These are phyloP conservation scores for Candida golubevii DNA, from an alignment of 805 yeast genomes.

Conservation along the genomic window DNA sequence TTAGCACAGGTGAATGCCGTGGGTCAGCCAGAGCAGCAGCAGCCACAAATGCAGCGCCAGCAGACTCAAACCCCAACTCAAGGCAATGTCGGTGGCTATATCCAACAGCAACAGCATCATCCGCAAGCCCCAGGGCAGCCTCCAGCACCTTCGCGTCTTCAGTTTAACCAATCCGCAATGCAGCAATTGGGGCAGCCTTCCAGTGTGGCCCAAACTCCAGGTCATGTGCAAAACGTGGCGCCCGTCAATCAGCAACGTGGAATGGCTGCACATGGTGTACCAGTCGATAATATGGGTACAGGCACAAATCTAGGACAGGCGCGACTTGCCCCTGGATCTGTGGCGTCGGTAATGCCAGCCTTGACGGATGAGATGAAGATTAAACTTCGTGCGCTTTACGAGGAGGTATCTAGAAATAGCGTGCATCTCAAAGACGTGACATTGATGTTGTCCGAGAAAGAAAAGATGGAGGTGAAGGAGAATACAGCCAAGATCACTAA, in stretches of 20 bases:
- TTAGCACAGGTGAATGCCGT: not conserved
- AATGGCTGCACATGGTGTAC: conserved; percentile 1
- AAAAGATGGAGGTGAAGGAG: conserved; percentile 57
- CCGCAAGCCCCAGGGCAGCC: conserved; percentile 9
- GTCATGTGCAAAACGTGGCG: not conserved
- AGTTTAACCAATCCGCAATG: conserved; percentile 11
- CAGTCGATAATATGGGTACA: not conserved
- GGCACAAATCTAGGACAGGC: not conserved
- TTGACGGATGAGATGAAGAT: conserved; percentile 59
- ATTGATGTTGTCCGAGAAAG: conserved; percentile 53
- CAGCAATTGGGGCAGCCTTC: conserved; percentile 9
- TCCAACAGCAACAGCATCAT: conserved; percentile 6
- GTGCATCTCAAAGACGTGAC: conserved; percentile 66
- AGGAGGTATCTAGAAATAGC: conserved; percentile 65
- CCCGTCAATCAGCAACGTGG: conserved; percentile 3
- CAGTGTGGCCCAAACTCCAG: not conserved
- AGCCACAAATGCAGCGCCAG: conserved; percentile 11
- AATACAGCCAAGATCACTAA: conserved; percentile 52
- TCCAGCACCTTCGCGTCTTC: conserved; percentile 5
- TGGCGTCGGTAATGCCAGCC: conserved; percentile 25
- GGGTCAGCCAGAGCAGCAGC: conserved; percentile 7
- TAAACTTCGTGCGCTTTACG: conserved; percentile 57
- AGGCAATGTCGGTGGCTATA: conserved; percentile 4
- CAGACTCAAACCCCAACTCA: conserved; percentile 6
- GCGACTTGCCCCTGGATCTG: conserved; percentile 3